These are phyloP conservation scores for Kwoniella mangroviensis DNA, from an alignment of 768 basidiomycete species.

Conservation along the genomic window DNA sequence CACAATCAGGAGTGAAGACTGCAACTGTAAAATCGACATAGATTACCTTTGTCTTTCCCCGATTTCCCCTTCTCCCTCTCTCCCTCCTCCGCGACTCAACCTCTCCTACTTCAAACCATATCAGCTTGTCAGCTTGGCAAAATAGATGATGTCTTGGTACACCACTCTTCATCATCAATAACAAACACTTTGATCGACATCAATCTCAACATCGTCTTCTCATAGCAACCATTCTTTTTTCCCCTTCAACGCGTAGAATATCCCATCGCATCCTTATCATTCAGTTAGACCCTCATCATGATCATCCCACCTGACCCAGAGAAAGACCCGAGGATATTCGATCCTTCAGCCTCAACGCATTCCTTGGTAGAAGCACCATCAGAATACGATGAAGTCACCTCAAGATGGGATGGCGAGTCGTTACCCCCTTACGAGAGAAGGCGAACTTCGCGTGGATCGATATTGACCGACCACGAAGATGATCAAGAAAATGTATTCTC, in stretches of 20 bases:
- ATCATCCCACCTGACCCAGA: constrained; percentile 57
- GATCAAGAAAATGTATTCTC: constrained; percentile 8
- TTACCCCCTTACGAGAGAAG: constrained; percentile 47
- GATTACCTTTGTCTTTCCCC: neutral
- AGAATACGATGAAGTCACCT: constrained; percentile 25
- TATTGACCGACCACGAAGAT: constrained; percentile 4
- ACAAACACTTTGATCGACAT: neutral
- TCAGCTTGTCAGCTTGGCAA: neutral
- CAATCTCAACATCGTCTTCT: neutral
- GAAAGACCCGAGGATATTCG: constrained; percentile 48
- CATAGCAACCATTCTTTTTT: neutral
- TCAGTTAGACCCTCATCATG: constrained; percentile 30
- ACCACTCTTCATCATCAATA: neutral
- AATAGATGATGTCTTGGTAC: constrained; percentile 4
- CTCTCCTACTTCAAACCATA: neutral
- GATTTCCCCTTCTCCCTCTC: neutral
- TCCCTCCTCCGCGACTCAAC: too few relatives aligned
- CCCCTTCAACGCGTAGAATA: neutral
- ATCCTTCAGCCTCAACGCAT: constrained; percentile 33
- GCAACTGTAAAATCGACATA: too few relatives aligned
- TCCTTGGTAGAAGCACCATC: constrained; percentile 31
- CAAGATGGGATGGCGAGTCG: constrained; percentile 29
- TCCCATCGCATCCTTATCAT: neutral
- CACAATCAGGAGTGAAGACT: too few relatives aligned
- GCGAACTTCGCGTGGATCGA: constrained; percentile 10